These are phyloP conservation scores for Datisca glomerata DNA, from an alignment of 306 rosid species.

Conservation along the genomic window DNA sequence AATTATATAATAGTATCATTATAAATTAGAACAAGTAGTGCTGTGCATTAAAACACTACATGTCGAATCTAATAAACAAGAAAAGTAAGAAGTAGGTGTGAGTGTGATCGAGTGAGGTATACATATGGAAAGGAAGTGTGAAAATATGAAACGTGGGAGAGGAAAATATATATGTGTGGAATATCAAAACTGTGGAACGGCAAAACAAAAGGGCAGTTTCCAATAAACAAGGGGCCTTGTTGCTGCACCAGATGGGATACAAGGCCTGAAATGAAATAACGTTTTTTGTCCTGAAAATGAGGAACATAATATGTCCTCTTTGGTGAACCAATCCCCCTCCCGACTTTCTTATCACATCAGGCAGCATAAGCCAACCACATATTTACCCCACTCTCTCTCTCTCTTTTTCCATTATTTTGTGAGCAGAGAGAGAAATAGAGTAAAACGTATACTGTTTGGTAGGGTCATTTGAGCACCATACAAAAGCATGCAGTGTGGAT, in stretches of 20 bases:
- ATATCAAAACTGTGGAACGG: no score
- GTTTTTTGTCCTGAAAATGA: not conserved
- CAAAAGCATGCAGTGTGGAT: not conserved
- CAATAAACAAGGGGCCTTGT: not conserved
- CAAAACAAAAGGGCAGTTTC: not conserved
- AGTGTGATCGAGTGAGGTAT: no score
- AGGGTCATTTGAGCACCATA: not conserved
- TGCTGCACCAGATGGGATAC: not conserved
- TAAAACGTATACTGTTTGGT: not conserved
- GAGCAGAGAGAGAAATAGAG: not conserved
- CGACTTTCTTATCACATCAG: not conserved
- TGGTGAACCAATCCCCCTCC: not conserved
- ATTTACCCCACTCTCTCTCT: not conserved
- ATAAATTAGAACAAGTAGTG: no score
- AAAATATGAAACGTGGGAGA: not conserved
- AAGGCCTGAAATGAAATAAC: not conserved
- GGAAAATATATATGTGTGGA: not conserved
- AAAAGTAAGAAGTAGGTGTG: no score
- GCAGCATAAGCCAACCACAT: not conserved
- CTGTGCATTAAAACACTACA: no score
- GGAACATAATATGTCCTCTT: not conserved
- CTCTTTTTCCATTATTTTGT: not conserved
- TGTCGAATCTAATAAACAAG: no score
- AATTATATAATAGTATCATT: no score
- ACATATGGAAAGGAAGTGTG: not conserved